Percentiles rank a stretch among this genome's conserved stretches.
These are phyloP conservation scores for Neoscytalidium dimidiatum DNA, from an alignment of 2,329 filamentous ascomycete species.

Conservation along the genomic window DNA sequence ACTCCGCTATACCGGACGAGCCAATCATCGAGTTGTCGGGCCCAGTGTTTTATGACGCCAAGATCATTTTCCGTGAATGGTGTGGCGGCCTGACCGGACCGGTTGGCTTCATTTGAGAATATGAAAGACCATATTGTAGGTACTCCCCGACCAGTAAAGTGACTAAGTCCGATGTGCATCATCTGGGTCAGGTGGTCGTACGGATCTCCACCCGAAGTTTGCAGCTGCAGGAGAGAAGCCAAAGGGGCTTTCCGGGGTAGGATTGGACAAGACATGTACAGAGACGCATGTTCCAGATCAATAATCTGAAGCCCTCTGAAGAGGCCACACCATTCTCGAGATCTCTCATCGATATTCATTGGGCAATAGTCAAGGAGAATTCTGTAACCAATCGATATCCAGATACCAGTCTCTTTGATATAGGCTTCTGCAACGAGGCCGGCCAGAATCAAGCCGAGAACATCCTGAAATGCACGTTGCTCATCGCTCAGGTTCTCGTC, in stretches of 20 bases:
- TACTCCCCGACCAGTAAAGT: constrained; percentile 46
- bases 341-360: constrained; percentile 40
- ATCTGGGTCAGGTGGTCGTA: constrained; percentile 46
- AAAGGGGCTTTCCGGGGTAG: constrained; percentile 45
- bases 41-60: constrained; percentile 48
- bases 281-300: constrained; percentile 48
- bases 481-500: constrained; percentile 30
- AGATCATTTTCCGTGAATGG: constrained; percentile 43
- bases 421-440: constrained; percentile 46
- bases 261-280: constrained; percentile 45
- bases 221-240: constrained; percentile 32
- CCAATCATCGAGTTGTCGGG: constrained; percentile 45
- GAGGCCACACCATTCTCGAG: constrained; percentile 44
- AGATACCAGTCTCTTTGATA: constrained; percentile 46
- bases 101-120: constrained; percentile 25
- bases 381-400: constrained; percentile 48
- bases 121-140: constrained; percentile 50
- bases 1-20: constrained; percentile 39
- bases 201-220: constrained; percentile 42
- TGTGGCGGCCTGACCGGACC: constrained; percentile 24
- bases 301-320: constrained; percentile 46
- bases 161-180: constrained; percentile 48
- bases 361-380: constrained; percentile 46
- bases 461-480: constrained; percentile 47
- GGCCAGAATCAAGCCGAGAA: constrained; percentile 46